Base-by-base conservation (phyloP, 2,329 filamentous ascomycete genomes). In the Thelonectria blattea region DNA sequence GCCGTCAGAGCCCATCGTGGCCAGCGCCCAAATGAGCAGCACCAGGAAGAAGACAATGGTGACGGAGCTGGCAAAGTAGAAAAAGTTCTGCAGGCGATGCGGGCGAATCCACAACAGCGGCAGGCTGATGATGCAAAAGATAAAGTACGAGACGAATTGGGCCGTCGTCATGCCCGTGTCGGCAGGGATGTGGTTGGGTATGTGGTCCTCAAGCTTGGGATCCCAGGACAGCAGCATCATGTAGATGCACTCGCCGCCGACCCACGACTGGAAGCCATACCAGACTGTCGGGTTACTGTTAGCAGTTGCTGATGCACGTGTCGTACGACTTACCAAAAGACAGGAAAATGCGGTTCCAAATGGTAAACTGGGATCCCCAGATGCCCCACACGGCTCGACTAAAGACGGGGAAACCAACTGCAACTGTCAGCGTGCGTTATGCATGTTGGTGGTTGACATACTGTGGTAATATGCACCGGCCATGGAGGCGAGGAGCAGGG, bases 191-290 rank as follows among this genome's bases (percentile, higher is more conserved):
- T 68, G 72, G 65, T 81, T 81, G 14, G 73, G 75, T 45, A 82
- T 75, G 60, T 77, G 77, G 0, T 73, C 50, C 55, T 81, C 79
- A 34, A 81, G 72, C 8, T 72, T 71, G 11, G 79, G 79, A 64
- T 79, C 78, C 68, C 80, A 78, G 2, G 81, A 79, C 11, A 78
- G 75, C 5, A 83, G 72, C 52, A 79, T 79, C 46, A 82, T 72
- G 52, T 81, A 79, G 56, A 81, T 63, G 50, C 79, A 81, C 65
- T 80, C 73, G 3, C 80, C 80, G 12, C 80, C 80, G 42, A 81
- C 76, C 77, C 79, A 82, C 5, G 79, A 75, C 52, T 80, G 79
- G 58, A 81, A 80, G 15, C 74, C 78, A 53, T 79, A 78, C 62
- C 62, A 64, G 34, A 64, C 62, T 64, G 34, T 6, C 14, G 43